A percentile compares a stretch with the other conserved stretches of the same genome.
Evolutionary conservation across 768 basidiomycete species (phyloP).

Genomic region (Leccinum barrowsii): DNA sequence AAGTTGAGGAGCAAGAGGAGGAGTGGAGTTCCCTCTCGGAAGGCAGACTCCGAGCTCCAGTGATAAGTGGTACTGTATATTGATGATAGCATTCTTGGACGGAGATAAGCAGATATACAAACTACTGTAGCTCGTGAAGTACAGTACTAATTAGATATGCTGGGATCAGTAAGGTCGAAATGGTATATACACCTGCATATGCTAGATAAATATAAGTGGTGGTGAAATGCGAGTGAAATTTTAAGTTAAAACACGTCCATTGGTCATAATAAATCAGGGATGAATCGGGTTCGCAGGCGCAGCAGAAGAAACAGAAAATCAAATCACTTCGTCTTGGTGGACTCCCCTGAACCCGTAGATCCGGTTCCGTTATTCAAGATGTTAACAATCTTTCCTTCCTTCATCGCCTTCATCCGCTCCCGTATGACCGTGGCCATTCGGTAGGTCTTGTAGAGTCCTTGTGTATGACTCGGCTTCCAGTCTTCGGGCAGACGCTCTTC

Average conservation of each 20-base stretch:
- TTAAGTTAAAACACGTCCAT: not conserved
- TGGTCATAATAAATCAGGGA: not conserved
- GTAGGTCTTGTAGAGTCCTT: slow-evolving; percentile 30
- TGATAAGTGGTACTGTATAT: too few species aligned
- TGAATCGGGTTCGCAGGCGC: not conserved
- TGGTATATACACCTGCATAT: not conserved
- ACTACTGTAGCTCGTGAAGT: not conserved
- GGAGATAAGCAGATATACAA: not conserved
- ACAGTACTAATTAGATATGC: not conserved
- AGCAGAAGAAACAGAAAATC: not conserved
- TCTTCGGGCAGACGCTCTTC: slow-evolving; percentile 48
- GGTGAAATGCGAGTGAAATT: not conserved
- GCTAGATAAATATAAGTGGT: not conserved
- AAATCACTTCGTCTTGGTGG: slow-evolving; percentile 17
- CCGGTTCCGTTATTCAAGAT: slow-evolving; percentile 12
- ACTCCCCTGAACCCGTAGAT: not conserved
- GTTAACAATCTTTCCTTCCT: slow-evolving; percentile 16
- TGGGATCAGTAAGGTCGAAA: not conserved
- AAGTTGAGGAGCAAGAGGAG: too few species aligned
- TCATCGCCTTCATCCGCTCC: slow-evolving; percentile 25
- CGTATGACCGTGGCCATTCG: slow-evolving; percentile 28
- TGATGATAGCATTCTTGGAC: not conserved
- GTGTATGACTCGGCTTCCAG: slow-evolving; percentile 32
- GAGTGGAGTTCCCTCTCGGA: too few species aligned
- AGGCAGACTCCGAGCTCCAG: too few species aligned